Base-by-base conservation (phyloP, 331 rosid species). In the Ulmus americana region DNA sequence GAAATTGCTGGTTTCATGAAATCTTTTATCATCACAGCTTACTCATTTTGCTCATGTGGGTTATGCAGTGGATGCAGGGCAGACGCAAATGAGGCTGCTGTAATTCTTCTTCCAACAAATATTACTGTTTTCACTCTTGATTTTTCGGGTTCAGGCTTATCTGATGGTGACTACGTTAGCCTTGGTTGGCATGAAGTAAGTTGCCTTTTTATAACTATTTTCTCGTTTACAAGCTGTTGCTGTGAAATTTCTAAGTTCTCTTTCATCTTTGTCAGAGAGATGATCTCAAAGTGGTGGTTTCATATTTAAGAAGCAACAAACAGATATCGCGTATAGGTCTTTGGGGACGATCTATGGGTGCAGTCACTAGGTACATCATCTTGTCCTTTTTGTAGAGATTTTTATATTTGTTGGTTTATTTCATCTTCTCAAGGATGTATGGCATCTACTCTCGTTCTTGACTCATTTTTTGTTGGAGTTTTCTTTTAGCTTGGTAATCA, bases 141-240 rank as follows among this genome's bases (percentile, higher is more conserved):
- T 82, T 94, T 94, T 85, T 85, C 97, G 46, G 99, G 99, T 45
- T 94, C 99, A 46, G 99, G 99, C 76, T 80, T 94, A 71, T 94
- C 99, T 45, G 95, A 85, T 73, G 99, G 99, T 70, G 89, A 94
- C 62, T 87, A 85, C 64, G 99, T 94, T 74, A 94, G 97, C 84
- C 99, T 94, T 75, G 99, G 99, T 78, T 94, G 99, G 99, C 99
- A 94, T 75, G 99, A 94, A 85, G 98, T 92, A 76, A 56, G 74
- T 59, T 82, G 47, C 63, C 59, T 62, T 61, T 63, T 69, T 74
- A 43, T 73, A 55, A 49, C 61, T 63, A 70, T 41, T 59, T 51
- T 59, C 56, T 69, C 63, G 7, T 46, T 68, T 45, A 47, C 49
- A 45, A 54, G 35, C 65, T 68, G 46, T 70, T 39, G 39, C 61